Percentiles rank a stretch among this genome's conserved stretches.
Evolutionary conservation across 1,139 yeast genomes (phyloP).

Genomic region (Hansenula lynferdii): DNA sequence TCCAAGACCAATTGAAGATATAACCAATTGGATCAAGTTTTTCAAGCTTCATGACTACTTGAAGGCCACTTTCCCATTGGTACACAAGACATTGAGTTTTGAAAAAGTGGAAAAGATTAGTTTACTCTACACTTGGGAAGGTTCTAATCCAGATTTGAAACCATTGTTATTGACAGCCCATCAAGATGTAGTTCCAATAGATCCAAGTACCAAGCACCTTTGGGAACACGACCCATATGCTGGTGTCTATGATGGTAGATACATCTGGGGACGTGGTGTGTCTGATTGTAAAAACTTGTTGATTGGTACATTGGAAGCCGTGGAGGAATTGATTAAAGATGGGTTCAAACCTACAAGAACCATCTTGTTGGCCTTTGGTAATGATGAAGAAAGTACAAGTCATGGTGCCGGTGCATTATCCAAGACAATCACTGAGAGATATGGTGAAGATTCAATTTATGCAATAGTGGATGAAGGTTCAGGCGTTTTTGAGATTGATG

Average conservation of each 20-base stretch:
- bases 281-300: conserved; percentile 58
- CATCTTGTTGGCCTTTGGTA: conserved; percentile 51
- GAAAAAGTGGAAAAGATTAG: conserved; percentile 64
- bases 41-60: conserved; percentile 52
- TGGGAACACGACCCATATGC: conserved; percentile 73
- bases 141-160: conserved; percentile 46
- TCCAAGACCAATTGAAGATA: conserved; percentile 37
- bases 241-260: conserved; percentile 50
- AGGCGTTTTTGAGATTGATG: conserved; percentile 19
- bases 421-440: conserved; percentile 34
- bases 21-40: conserved; percentile 36
- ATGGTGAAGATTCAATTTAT: conserved; percentile 48
- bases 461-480: conserved; percentile 58
- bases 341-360: conserved; percentile 47
- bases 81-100: conserved; percentile 44
- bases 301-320: conserved; percentile 50
- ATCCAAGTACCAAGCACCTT: conserved; percentile 42
- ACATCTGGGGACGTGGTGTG: conserved; percentile 62
- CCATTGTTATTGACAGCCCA: conserved; percentile 74
- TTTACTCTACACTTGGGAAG: conserved; percentile 64
- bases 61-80: conserved; percentile 53
- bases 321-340: conserved; percentile 37
- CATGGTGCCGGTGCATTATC: conserved; percentile 44
- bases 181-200: conserved; percentile 84
- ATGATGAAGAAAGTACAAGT: conserved; percentile 62